phyloP scores from a whole-genome alignment of 345 rosid species.

The Brassica carinata region DNA sequence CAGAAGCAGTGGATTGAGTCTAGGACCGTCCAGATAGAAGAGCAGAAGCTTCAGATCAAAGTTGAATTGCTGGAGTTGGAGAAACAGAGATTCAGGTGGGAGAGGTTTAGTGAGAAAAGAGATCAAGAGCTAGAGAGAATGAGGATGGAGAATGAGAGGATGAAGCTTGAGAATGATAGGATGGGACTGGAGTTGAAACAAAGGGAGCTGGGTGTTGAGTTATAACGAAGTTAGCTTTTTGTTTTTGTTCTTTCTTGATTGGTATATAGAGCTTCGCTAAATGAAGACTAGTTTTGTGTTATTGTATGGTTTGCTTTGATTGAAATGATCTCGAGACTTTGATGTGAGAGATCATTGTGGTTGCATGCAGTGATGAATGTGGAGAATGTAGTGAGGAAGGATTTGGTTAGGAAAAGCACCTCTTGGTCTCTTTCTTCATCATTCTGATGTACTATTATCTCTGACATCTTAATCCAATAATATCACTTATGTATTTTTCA shows the following conservation, averaged over 20 bases:
- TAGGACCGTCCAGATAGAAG: conserved; percentile 69
- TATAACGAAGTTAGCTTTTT: background rate
- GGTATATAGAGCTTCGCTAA: conserved; percentile 13
- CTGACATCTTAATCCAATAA: conserved; percentile 16
- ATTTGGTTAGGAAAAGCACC: conserved; percentile 3
- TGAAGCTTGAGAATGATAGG: conserved; percentile 88
- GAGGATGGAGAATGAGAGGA: conserved; percentile 83
- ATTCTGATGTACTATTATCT: background rate
- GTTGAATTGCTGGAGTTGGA: conserved; percentile 79
- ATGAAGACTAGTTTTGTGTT: conserved; percentile 1
- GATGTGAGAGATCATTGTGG: conserved; percentile 31
- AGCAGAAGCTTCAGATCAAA: conserved; percentile 78
- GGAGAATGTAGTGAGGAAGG: background rate
- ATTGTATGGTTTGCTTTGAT: background rate
- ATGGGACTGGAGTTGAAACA: conserved; percentile 69
- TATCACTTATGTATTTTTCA: background rate
- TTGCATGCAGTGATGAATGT: conserved; percentile 1
- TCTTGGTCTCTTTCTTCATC: background rate
- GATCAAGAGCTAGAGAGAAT: conserved; percentile 73
- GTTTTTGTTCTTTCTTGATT: background rate
- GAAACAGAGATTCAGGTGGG: conserved; percentile 83
- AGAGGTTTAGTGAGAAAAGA: conserved; percentile 77
- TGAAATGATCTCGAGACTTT: conserved; percentile 21
- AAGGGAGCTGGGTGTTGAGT: conserved; percentile 42
- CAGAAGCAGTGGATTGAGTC: conserved; percentile 79